phyloP scores from a whole-genome alignment of 2,329 filamentous ascomycete genomes.

The Aureobasidium subglaciale region DNA sequence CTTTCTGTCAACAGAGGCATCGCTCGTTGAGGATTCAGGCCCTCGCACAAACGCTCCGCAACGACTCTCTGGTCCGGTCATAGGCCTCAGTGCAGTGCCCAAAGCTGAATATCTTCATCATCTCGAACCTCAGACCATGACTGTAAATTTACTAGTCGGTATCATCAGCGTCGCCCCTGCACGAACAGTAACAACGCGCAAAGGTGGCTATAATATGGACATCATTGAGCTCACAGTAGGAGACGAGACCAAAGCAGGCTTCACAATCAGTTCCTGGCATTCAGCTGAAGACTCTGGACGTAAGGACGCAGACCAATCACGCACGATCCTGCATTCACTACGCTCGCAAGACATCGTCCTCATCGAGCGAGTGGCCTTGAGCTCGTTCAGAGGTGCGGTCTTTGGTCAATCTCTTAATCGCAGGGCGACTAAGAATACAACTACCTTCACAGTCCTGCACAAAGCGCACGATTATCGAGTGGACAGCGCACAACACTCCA shows the following conservation, averaged over 20 bases:
- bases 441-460: constrained; percentile 44
- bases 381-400: constrained; percentile 66
- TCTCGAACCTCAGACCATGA: constrained; percentile 72
- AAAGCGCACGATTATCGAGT: background rate
- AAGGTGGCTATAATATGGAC: constrained; percentile 44
- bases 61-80: constrained; percentile 41
- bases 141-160: constrained; percentile 73
- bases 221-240: constrained; percentile 74
- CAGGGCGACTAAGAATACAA: constrained; percentile 58
- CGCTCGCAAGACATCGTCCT: constrained; percentile 70
- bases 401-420: constrained; percentile 76
- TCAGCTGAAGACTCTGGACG: constrained; percentile 30
- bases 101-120: constrained; percentile 56
- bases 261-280: constrained; percentile 81
- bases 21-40: constrained; percentile 21
- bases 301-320: constrained; percentile 24
- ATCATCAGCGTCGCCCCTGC: constrained; percentile 65
- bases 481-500: background rate
- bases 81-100: constrained; percentile 63
- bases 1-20: background rate
- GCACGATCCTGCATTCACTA: constrained; percentile 41
- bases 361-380: constrained; percentile 70
- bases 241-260: constrained; percentile 76
- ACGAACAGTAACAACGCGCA: constrained; percentile 61
- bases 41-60: background rate